Evolutionary conservation across 2,329 filamentous ascomycete species (phyloP).

Genomic region (Hypoxylon sp.): DNA sequence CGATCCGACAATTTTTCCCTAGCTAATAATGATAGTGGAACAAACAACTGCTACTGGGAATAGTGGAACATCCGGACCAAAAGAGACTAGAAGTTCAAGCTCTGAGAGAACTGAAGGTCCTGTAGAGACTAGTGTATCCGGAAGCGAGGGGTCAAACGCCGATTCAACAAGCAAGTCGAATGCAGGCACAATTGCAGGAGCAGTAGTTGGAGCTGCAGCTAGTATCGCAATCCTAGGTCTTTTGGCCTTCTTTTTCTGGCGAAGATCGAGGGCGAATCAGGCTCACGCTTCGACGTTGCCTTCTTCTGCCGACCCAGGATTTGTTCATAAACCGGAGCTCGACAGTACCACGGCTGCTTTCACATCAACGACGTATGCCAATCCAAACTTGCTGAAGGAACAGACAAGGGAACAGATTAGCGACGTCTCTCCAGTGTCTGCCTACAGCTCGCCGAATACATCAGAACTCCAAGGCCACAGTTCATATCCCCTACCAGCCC

Average conservation of each 20-base stretch:
- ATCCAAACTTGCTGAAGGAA: constrained; percentile 25
- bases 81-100: constrained; percentile 23
- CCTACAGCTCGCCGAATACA: constrained; percentile 27
- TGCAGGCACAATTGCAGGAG: constrained; percentile 43
- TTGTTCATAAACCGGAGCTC: constrained; percentile 41
- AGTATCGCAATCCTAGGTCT: constrained; percentile 46
- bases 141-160: constrained; percentile 33
- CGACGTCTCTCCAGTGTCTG: constrained; percentile 41
- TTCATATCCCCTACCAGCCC: constrained; percentile 18
- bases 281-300: not conserved
- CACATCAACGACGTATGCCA: constrained; percentile 23
- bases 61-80: constrained; percentile 23
- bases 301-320: not conserved
- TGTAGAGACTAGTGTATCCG: constrained; percentile 7
- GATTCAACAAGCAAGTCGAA: constrained; percentile 32
- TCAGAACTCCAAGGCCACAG: constrained; percentile 32
- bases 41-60: constrained; percentile 36
- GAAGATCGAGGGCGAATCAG: constrained; percentile 30
- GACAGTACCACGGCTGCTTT: constrained; percentile 33
- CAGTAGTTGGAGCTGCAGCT: constrained; percentile 46
- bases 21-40: constrained; percentile 33
- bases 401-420: constrained; percentile 23
- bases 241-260: constrained; percentile 50
- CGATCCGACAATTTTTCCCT: not conserved
- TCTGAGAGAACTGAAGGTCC: constrained; percentile 13